Evolutionary conservation across 176 grass and related monocot species (phyloP).

Genomic region (Oryza officinalis): DNA sequence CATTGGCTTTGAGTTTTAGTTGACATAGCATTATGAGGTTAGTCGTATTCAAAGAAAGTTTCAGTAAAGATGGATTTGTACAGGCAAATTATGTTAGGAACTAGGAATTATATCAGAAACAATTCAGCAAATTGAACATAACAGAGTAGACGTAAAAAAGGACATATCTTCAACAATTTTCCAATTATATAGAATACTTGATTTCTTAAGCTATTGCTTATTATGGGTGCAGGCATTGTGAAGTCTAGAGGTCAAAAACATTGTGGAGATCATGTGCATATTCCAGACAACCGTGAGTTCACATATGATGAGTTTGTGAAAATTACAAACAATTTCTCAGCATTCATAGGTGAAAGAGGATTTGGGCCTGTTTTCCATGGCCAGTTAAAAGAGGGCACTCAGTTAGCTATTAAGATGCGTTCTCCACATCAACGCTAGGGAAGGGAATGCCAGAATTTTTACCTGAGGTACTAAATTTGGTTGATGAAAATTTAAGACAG

Average conservation of each 20-base stretch:
- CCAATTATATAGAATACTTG: not conserved
- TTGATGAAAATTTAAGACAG: no score
- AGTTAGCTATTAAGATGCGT: slow-evolving; percentile 44
- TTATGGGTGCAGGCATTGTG: not conserved
- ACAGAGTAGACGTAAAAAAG: no score
- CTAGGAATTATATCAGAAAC: no score
- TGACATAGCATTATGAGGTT: no score
- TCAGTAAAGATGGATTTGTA: no score
- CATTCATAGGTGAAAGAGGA: slow-evolving; percentile 41
- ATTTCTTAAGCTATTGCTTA: slow-evolving; percentile 2
- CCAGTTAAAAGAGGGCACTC: slow-evolving; percentile 33
- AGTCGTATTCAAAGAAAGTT: no score
- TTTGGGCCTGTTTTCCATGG: slow-evolving; percentile 49
- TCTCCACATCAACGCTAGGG: not conserved
- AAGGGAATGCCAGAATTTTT: slow-evolving; percentile 40
- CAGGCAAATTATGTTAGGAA: no score
- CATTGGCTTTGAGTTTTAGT: no score
- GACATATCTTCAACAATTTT: no score
- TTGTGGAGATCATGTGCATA: not conserved
- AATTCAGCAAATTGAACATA: no score
- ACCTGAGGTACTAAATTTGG: slow-evolving; percentile 29
- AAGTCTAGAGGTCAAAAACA: not conserved
- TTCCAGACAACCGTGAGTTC: slow-evolving; percentile 3
- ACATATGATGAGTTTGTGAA: slow-evolving; percentile 30
- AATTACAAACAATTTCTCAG: slow-evolving; percentile 40